These are phyloP conservation scores for Phialophora chinensis DNA, from an alignment of 2,329 filamentous ascomycete species.

Conservation along the genomic window DNA sequence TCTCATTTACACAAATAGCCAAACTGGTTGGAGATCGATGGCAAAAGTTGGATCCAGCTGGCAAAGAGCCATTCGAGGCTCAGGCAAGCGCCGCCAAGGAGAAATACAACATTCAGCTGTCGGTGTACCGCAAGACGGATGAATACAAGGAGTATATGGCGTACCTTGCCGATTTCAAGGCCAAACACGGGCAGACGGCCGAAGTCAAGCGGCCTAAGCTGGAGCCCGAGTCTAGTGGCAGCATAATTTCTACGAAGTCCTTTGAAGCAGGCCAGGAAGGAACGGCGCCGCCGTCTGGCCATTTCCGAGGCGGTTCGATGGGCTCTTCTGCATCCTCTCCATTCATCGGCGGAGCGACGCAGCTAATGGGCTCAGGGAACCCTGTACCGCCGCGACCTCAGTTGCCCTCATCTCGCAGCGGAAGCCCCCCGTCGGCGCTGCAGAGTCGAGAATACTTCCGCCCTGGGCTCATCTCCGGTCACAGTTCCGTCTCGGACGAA, in stretches of 20 bases:
- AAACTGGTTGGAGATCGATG: slow-evolving; percentile 82
- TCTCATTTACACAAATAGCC: slow-evolving; percentile 83
- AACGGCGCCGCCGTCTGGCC: slow-evolving; percentile 20
- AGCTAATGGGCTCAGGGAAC: slow-evolving; percentile 6
- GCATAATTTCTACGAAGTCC: slow-evolving; percentile 37
- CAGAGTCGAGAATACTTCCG: slow-evolving; percentile 31
- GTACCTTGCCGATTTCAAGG: slow-evolving; percentile 79
- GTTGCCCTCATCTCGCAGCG: slow-evolving; percentile 32
- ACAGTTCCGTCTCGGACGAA: slow-evolving; percentile 39
- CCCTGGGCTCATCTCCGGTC: slow-evolving; percentile 31
- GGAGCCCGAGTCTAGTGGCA: slow-evolving; percentile 46
- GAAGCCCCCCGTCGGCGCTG: slow-evolving; percentile 26
- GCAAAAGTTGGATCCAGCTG: slow-evolving; percentile 70
- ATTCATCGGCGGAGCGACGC: slow-evolving; percentile 25
- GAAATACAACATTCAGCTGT: slow-evolving; percentile 73
- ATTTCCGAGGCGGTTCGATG: slow-evolving; percentile 36
- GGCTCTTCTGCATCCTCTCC: slow-evolving; percentile 35
- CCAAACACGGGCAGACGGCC: slow-evolving; percentile 61
- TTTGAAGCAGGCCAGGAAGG: slow-evolving; percentile 28
- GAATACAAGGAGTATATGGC: slow-evolving; percentile 71
- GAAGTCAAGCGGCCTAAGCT: slow-evolving; percentile 54
- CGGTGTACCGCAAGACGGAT: slow-evolving; percentile 77
- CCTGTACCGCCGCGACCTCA: slow-evolving; percentile 25
- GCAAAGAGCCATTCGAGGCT: slow-evolving; percentile 75
- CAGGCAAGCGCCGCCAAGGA: slow-evolving; percentile 77